phyloP scores from a whole-genome alignment of 139 green algal species.

The Marvania coccoides region DNA sequence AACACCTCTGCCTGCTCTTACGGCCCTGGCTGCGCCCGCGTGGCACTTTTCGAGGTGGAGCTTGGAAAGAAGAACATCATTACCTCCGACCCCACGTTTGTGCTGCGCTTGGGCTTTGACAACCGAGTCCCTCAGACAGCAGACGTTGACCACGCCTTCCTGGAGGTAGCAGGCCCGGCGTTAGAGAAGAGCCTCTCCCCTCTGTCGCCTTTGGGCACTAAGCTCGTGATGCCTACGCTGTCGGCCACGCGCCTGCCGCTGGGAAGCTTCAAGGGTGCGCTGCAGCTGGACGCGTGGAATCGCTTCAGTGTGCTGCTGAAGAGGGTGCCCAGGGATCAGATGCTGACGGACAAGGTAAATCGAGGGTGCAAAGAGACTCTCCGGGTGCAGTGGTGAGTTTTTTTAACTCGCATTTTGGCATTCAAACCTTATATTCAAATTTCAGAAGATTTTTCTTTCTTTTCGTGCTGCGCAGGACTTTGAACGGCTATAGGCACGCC shows the following conservation, averaged over 20 bases:
- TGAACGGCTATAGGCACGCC: no score
- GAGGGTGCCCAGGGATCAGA: no score
- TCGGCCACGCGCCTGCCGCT: neutral
- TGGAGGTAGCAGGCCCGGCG: neutral
- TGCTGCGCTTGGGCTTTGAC: neutral
- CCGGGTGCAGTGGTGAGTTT: neutral
- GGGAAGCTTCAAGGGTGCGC: neutral
- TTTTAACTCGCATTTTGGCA: no score
- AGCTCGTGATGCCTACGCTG: neutral
- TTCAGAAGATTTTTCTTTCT: no score
- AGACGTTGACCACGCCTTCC: neutral
- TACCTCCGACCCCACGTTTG: neutral
- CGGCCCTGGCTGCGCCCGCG: neutral
- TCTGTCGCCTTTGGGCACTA: neutral
- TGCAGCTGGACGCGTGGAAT: neutral
- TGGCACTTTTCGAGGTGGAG: neutral
- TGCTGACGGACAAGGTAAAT: neutral
- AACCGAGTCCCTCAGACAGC: no score
- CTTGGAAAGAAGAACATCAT: no score
- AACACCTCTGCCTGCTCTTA: neutral
- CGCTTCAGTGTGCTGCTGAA: neutral
- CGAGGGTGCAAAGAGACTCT: neutral
- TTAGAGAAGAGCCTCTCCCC: neutral
- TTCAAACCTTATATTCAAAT: neutral
- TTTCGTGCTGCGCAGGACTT: no score